Evolutionary conservation across 2,329 filamentous ascomycete genomes (phyloP).

Genomic region (Fusarium siculi): DNA sequence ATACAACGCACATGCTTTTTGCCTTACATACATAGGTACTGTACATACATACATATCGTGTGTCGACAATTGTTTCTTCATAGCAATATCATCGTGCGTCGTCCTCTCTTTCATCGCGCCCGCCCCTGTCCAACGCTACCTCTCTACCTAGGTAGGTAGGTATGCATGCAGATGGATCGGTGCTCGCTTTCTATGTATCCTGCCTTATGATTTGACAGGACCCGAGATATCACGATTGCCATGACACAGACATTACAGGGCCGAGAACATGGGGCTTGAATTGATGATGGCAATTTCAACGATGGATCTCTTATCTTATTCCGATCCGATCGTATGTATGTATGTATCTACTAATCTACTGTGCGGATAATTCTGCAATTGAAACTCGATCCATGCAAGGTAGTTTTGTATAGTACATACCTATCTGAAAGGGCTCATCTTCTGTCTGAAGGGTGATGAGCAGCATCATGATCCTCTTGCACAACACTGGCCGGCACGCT

Average conservation of each 20-base stretch:
- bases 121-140: neutral
- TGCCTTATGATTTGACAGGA: conserved; percentile 21
- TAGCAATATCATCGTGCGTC: conserved; percentile 22
- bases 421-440: neutral
- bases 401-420: neutral
- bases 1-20: conserved; percentile 25
- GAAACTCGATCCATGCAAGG: conserved; percentile 12
- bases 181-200: neutral
- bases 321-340: conserved; percentile 27
- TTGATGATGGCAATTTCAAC: conserved; percentile 3
- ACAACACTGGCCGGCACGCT: conserved; percentile 3
- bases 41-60: neutral
- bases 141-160: neutral
- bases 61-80: conserved; percentile 11
- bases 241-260: conserved; percentile 8
- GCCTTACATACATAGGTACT: neutral
- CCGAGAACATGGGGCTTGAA: conserved; percentile 12
- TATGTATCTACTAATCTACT: neutral
- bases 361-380: neutral
- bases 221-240: conserved; percentile 4
- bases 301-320: conserved; percentile 9
- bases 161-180: conserved; percentile 2
- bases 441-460: neutral
- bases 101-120: neutral
- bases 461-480: conserved; percentile 29